Evolutionary conservation across 768 basidiomycete genomes (phyloP).

Genomic region (Hericium erinaceus): DNA sequence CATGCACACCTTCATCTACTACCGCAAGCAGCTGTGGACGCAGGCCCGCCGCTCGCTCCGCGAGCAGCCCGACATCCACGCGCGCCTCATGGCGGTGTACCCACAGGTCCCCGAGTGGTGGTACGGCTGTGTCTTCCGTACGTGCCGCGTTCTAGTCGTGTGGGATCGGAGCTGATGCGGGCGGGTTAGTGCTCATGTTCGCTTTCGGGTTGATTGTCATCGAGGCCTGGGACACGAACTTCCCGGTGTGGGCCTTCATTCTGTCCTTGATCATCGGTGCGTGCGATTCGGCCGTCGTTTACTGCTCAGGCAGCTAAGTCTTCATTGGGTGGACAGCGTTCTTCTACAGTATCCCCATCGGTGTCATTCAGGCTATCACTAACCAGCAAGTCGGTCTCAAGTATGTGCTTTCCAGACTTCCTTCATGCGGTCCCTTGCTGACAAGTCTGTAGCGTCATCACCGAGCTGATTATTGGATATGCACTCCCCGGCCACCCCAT

Average conservation of each 20-base stretch:
- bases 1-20: constrained; percentile 34
- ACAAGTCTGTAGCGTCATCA: constrained; percentile 37
- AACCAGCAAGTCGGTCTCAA: constrained; percentile 68
- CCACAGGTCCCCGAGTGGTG: constrained; percentile 38
- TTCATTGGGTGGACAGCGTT: constrained; percentile 17
- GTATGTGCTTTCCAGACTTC: background rate
- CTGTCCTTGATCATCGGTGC: constrained; percentile 54
- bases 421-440: background rate
- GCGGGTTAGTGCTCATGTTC: constrained; percentile 44
- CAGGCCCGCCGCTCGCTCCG: constrained; percentile 31
- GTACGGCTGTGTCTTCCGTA: constrained; percentile 32
- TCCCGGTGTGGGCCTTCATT: constrained; percentile 67
- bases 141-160: background rate
- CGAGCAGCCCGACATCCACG: constrained; percentile 40
- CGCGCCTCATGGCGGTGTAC: constrained; percentile 29
- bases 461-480: constrained; percentile 75
- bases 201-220: constrained; percentile 56
- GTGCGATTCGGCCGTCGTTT: constrained; percentile 3
- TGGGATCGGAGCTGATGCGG: background rate
- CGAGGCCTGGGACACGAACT: constrained; percentile 59
- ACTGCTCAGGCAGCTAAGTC: background rate
- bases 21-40: constrained; percentile 29
- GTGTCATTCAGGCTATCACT: constrained; percentile 64
- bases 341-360: constrained; percentile 39
- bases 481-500: constrained; percentile 69